Evolutionary conservation across 2,329 filamentous ascomycete species (phyloP), one percentile per base, ranked within the genome.

Genomic region (Cadophora sp.): DNA sequence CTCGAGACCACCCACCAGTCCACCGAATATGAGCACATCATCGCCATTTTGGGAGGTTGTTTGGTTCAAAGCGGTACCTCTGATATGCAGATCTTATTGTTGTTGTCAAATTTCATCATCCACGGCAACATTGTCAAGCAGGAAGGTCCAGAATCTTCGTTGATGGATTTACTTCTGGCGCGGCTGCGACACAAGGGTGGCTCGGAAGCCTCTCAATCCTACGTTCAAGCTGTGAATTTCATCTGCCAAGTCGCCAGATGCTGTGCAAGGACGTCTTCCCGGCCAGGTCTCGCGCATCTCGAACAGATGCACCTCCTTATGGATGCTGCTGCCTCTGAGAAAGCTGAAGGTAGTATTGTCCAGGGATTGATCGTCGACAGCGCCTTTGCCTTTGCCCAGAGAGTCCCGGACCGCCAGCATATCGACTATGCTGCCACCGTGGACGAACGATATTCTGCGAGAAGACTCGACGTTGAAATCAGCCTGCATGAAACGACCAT

Each of bases 231-330:
- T 16, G 73, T 72, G 5, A 73, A 77, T 1, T 78, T 87, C 46
- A 73, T 83, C 34, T 82, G 81, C 66, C 82, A 80, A 7, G 76
- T 86, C 12, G 82, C 85, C 2, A 81, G 83, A 37, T 83, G 79
- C 71, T 85, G 83, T 70, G 80, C 82, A 19, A 82, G 82, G 67
- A 80, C 77, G 6, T 71, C 77, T 14, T 74, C 74, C 1, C 75
- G 67, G 7, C 78, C 79, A 34, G 76, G 76, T 26, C 79, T 80
- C 22, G 76, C 79, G 31, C 76, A 81, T 56, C 76, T 81, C 19
- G 78, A 83, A 64, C 76, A 37, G 3, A 62, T 66, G 6, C 65
- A 66, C 29, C 58, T 46, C 2, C 14, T 62, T 5, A 14, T 66
- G 34, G 34, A 48, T n/a, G 29, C 14, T 84, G 31, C 73, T 77